Evolutionary conservation across 352 stramenopile genomes (phyloP).

Genomic region (Detonula confervacea): DNA sequence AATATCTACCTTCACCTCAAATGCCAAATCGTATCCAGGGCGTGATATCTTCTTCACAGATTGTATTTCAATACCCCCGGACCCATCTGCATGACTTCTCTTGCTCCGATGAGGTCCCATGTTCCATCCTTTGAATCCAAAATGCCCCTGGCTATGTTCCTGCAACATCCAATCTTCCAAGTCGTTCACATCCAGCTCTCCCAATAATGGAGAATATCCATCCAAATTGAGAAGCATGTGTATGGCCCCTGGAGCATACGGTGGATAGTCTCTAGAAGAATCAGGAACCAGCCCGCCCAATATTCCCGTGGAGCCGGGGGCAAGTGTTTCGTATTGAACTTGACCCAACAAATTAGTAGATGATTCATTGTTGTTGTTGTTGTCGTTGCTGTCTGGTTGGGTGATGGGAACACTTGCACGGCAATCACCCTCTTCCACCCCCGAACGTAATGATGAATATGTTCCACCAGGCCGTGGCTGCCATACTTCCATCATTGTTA

Average conservation of each 20-base stretch:
- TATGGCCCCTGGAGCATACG: constrained; percentile 56
- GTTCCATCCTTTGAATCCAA: constrained; percentile 7
- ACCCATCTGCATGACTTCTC: not conserved
- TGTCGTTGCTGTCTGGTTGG: not conserved
- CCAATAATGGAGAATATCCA: constrained; percentile 48
- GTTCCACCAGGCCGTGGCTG: constrained; percentile 66
- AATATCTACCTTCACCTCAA: constrained; percentile 37
- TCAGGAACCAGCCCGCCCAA: constrained; percentile 62
- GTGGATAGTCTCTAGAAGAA: constrained; percentile 44
- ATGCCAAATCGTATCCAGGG: constrained; percentile 21
- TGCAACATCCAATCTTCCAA: constrained; percentile 17
- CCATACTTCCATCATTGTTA: constrained; percentile 68
- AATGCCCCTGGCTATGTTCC: not conserved
- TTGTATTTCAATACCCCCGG: constrained; percentile 36
- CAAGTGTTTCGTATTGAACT: constrained; percentile 59
- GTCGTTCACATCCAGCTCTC: constrained; percentile 35
- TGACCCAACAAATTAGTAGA: constrained; percentile 9
- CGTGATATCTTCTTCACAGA: constrained; percentile 16
- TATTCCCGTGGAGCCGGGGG: constrained; percentile 58
- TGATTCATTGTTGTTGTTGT: too few species aligned
- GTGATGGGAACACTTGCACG: constrained; percentile 44
- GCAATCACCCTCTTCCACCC: constrained; percentile 56
- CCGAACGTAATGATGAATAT: constrained; percentile 59
- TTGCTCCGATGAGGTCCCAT: constrained; percentile 7
- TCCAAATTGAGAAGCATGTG: constrained; percentile 51